Evolutionary conservation across 1,284 basidiomycete species (phyloP), one percentile per base, ranked within the genome.

Genomic region (Earliella scabrosa): DNA sequence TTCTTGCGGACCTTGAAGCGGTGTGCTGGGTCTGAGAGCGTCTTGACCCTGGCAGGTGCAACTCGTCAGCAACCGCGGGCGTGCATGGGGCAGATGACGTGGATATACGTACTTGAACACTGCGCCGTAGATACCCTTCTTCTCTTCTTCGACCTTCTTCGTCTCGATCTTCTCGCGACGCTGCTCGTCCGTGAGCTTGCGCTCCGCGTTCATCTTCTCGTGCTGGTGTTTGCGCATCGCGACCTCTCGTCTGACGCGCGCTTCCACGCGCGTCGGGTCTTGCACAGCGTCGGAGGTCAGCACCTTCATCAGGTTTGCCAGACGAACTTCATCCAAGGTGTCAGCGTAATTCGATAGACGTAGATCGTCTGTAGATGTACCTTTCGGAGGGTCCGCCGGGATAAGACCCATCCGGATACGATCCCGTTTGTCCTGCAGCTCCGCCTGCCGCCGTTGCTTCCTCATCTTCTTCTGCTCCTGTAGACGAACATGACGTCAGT

Each of bases 291-390:
- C 96, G 10, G 93, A 93, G 0, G 97, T 97, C 36, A 99, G 80
- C 13, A 99, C 97, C 69, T 95, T 95, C 96, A 99, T 98, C 69
- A 99, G 77, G 74, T 99, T 99, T 41, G 92, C 87, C 54, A 99
- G 80, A 47, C 95, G 93, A 56, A 99, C 97, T 95, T 67, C 6
- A 61, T 31, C 29, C 43, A 49, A 14, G 21, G 45, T 11, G 45
- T 48, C 40, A 64, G 45, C 65, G 56, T 52, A 41, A 23, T 44
- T 18, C 7, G 21, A n/a, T 14, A 10, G 5, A 13, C 20, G 29
- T 16, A 5, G 27, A 10, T 31, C 9, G 2, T 23, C 10, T 13
- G 24, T 2, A 2, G 21, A 4, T 75, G 47, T 60, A 92, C 92
- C 92, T 81, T 99, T 99, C 0, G 97, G 95, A 26, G 96, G 81